Base-by-base conservation (phyloP, 306 rosid genomes). In the Quercus bicolor region DNA sequence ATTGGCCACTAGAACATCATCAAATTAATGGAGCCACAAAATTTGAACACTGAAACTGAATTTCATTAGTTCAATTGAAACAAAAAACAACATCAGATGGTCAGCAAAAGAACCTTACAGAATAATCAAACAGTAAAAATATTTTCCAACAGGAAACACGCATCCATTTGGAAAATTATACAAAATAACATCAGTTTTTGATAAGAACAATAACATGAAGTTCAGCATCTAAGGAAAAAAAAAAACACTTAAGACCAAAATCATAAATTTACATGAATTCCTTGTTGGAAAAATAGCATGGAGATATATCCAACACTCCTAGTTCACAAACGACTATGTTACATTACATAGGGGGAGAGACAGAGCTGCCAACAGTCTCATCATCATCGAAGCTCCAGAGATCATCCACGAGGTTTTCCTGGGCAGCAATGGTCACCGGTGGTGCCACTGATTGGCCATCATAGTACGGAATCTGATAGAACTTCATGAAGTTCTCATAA, bases 331-430 rank as follows among this genome's bases (percentile, higher is more conserved):
- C 10, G 45, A 51, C 23, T 1, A 31, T 23, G 5, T 31, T 37
- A 37, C 10, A 7, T 73, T 75, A 80, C 75, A 59, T n/a, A 5
- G 53, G 52, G 40, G 79, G 33, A 10, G 65, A 62, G 53, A 23
- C 68, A 14, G 72, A 18, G 6, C 37, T 29, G 23, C 56, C 51
- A 61, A 80, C 52, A 18, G 11, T 29, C 6, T 66, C 76, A 14
- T 64, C 85, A 62, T 79, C 89, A 29, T 86, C 92, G 78, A 94
- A 94, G 91, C 88, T 87, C 98, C 98, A 94, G 26, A 94, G 93
- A 59, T 87, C 87, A 16, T 87, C 92, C 16, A 92, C 88, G 23
- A 87, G 65, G 65, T 84, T 86, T 78, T 91, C 97, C 83, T 87
- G 92, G 15, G 77, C 74, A 45, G 74, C 21, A 75, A 68, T 88